Evolutionary conservation across 2,329 filamentous ascomycete species (phyloP).

Genomic region (Calonectria henricotiae): DNA sequence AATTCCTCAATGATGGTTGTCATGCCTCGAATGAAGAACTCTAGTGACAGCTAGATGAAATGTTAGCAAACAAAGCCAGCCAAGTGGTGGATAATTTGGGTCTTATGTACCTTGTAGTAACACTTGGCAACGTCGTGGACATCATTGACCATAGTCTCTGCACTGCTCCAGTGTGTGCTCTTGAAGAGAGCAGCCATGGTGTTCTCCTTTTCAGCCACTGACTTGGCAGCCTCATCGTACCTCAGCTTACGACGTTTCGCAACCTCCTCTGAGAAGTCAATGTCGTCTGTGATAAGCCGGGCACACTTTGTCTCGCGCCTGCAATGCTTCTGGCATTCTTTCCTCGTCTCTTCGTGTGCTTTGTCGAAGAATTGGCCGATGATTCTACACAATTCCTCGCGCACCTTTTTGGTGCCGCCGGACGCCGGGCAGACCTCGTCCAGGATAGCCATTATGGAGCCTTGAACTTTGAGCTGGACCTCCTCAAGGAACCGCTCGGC

Average conservation of each 20-base stretch:
- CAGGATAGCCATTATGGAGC: slow-evolving; percentile 44
- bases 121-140: slow-evolving; percentile 59
- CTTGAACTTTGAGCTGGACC: slow-evolving; percentile 41
- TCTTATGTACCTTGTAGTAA: slow-evolving; percentile 57
- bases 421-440: slow-evolving; percentile 38
- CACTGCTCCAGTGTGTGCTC: slow-evolving; percentile 32
- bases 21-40: slow-evolving; percentile 52
- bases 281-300: slow-evolving; percentile 47
- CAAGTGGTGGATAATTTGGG: accelerated
- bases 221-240: slow-evolving; percentile 35
- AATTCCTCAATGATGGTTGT: slow-evolving; percentile 41
- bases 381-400: slow-evolving; percentile 37
- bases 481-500: slow-evolving; percentile 48
- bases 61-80: slow-evolving; percentile 13
- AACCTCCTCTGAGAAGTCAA: slow-evolving; percentile 47
- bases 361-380: slow-evolving; percentile 26
- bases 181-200: neutral
- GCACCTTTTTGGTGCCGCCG: slow-evolving; percentile 37
- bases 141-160: slow-evolving; percentile 54
- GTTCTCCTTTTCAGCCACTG: neutral
- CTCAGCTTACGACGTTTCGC: slow-evolving; percentile 44
- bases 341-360: neutral
- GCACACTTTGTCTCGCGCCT: slow-evolving; percentile 37
- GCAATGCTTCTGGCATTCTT: slow-evolving; percentile 31
- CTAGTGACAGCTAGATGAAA: slow-evolving; percentile 48